Base-by-base conservation (phyloP, 2,329 filamentous ascomycete species). In the Colletotrichum somersetense region DNA sequence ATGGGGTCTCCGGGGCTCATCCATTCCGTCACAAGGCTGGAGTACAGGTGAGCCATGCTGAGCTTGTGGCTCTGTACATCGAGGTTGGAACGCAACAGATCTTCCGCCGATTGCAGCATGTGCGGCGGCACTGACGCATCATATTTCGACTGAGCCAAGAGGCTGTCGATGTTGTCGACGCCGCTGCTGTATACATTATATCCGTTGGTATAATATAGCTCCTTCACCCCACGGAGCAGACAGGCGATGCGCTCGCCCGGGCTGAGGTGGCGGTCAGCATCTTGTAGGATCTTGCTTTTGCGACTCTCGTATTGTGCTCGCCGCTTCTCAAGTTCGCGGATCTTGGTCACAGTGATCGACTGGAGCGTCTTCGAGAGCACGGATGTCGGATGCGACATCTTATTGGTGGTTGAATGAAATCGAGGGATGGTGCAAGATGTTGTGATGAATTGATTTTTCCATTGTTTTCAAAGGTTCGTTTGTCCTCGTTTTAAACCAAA, bases 1-100 rank as follows among this genome's bases (percentile, higher is more conserved):
- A 70, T 46, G 10, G 70, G 35, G 74, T 79, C 71, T 2, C 78
- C 78, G 0, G 77, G 75, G 0, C 80, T 81, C 1, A 86, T 78
- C 84, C 84, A 86, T 72, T 86, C 85, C 0, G 81, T 85, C n/a
- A 85, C 84, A 5, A 86, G 79, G 59, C 83, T 79, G 3, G 82
- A 84, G 55, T 86, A 86, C 2, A 86, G 78, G 11, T 82, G 81
- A 0, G 85, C 84, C 57, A 83, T 85, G 63, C 82, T 76, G 66
- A 83, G 85, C 73, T 82, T 84, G 20, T 82, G 79, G 8, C 83
- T 83, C 63, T 84, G 82, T 48, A 78, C 80, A 26, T 84, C 76
- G 16, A 86, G 76, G 48, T 83, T 79, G 3, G 77, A 76, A n/a
- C 81, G 75, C 12, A 86, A 77, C 1, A 78, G 78, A 30, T 76